Percentiles rank a stretch among this genome's conserved stretches.
Evolutionary conservation across 768 basidiomycete genomes (phyloP).

Genomic region (Russula vinacea): DNA sequence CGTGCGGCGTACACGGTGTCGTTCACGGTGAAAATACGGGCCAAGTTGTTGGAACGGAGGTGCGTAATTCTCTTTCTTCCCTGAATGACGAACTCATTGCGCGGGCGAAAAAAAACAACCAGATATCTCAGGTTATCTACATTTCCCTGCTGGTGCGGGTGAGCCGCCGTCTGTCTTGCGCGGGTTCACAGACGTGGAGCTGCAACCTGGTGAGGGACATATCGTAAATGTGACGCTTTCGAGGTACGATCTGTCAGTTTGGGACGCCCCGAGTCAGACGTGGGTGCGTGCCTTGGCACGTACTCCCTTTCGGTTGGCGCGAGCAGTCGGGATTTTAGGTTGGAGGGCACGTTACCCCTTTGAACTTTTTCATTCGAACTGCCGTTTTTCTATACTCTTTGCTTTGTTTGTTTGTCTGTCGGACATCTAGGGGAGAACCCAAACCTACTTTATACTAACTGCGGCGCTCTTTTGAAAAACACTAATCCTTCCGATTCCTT

Average conservation of each 20-base stretch:
- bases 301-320: constrained; percentile 38
- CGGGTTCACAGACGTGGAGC: constrained; percentile 32
- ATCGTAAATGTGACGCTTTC: constrained; percentile 30
- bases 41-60: constrained; percentile 57
- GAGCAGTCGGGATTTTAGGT: constrained; percentile 27
- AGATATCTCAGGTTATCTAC: constrained; percentile 78
- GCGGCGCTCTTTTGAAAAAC: too few relatives aligned
- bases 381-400: too few relatives aligned
- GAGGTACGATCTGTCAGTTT: constrained; percentile 34
- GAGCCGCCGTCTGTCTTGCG: constrained; percentile 67
- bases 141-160: constrained; percentile 57
- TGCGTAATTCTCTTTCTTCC: constrained; percentile 30
- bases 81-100: neutral
- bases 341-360: constrained; percentile 5
- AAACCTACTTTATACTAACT: too few relatives aligned
- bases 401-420: too few relatives aligned
- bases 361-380: neutral
- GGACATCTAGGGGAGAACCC: too few relatives aligned
- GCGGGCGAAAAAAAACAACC: neutral
- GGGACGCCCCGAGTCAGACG: constrained; percentile 39
- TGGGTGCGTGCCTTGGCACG: constrained; percentile 38
- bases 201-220: constrained; percentile 30
- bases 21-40: constrained; percentile 71
- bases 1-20: constrained; percentile 58
- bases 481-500: too few relatives aligned